Percentiles rank a stretch among this genome's conserved stretches.
Evolutionary conservation across 495 filamentous ascomycete genomes (phyloP).

Genomic region (Penicillium cosmopolitanum): DNA sequence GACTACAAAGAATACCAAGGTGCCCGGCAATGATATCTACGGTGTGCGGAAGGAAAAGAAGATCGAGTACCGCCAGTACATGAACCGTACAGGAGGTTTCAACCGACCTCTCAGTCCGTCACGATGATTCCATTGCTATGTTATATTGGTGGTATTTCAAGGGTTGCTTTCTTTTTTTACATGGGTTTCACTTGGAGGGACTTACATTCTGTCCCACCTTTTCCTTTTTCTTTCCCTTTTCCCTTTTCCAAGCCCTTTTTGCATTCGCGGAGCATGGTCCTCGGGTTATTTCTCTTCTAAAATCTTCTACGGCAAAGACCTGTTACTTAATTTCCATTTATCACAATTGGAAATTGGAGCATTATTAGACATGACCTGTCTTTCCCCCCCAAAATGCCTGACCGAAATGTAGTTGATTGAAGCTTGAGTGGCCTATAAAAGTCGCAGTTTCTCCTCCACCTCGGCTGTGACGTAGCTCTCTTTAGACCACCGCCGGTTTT

Average conservation of each 20-base stretch:
- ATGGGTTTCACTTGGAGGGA: neutral
- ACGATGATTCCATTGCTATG: constrained; percentile 24
- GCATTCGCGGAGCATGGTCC: constrained; percentile 33
- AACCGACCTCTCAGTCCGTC: constrained; percentile 83
- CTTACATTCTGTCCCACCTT: constrained; percentile 9
- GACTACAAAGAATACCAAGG: constrained; percentile 87
- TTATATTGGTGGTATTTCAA: neutral
- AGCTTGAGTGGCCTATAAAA: neutral
- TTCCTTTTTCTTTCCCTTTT: constrained; percentile 1
- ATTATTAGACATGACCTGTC: constrained; percentile 5
- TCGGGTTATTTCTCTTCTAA: constrained; percentile 16
- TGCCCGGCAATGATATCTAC: constrained; percentile 85
- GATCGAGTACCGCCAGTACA: constrained; percentile 95
- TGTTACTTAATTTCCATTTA: constrained; percentile 16
- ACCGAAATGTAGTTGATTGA: neutral
- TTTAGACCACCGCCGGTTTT: constrained; percentile 1
- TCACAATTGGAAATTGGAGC: constrained; percentile 11
- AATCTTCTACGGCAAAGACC: constrained; percentile 11
- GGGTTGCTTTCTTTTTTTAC: neutral
- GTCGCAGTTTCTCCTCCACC: neutral
- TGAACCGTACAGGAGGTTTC: constrained; percentile 97
- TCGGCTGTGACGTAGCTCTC: constrained; percentile 34
- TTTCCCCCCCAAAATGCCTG: neutral
- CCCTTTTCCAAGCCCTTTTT: constrained; percentile 22
- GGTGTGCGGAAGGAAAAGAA: constrained; percentile 92